phyloP scores from a whole-genome alignment of 345 rosid genomes.

The Pugionium cornutum region DNA sequence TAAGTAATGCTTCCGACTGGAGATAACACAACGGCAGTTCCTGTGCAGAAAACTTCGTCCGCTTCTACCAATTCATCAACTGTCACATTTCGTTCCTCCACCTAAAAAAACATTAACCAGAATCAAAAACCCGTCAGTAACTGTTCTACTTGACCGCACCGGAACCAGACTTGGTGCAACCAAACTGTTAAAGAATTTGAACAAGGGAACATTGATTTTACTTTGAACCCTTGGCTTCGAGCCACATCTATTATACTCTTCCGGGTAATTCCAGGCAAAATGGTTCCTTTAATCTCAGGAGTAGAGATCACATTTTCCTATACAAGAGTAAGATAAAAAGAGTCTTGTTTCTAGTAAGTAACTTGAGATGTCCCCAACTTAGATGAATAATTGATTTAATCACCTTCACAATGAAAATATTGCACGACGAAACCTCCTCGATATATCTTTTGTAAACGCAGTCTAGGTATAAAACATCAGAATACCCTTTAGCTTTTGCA shows the following conservation, averaged over 20 bases:
- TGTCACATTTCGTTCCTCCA: conserved; percentile 66
- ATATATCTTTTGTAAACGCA: conserved; percentile 31
- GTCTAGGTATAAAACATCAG: conserved; percentile 39
- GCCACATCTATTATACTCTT: conserved; percentile 78
- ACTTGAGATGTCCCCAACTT: background rate
- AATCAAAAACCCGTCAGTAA: too few relatives aligned
- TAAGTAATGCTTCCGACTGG: conserved; percentile 86
- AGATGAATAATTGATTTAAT: background rate
- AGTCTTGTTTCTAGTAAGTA: background rate
- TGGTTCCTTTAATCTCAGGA: conserved; percentile 50
- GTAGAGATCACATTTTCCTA: conserved; percentile 63
- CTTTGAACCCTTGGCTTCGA: conserved; percentile 68
- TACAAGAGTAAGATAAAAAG: background rate
- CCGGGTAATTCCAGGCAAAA: conserved; percentile 31
- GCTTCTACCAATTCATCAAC: conserved; percentile 84
- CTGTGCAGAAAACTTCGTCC: conserved; percentile 88
- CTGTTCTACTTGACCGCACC: too few relatives aligned
- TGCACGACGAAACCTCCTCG: conserved; percentile 39
- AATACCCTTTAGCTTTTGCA: conserved; percentile 35
- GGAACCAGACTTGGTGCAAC: too few relatives aligned
- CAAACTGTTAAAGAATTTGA: background rate
- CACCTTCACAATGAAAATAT: conserved; percentile 40
- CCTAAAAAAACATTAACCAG: conserved; percentile 42
- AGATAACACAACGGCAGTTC: conserved; percentile 88
- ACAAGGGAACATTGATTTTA: conserved; percentile 14